Conservation (phyloP, 2,329 filamentous ascomycete species). For the Xylariaceae sp. region DNA sequence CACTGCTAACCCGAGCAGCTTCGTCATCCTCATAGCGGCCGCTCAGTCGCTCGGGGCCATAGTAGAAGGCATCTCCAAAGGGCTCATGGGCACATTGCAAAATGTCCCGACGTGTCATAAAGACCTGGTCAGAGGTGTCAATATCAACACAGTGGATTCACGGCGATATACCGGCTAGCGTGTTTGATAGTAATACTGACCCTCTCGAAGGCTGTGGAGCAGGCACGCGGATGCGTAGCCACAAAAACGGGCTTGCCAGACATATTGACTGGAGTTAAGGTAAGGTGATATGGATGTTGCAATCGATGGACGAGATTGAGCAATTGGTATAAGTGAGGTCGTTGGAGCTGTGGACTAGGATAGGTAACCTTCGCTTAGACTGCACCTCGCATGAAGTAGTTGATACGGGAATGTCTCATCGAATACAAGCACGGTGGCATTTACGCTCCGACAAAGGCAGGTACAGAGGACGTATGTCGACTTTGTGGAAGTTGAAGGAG, state of each 20-base stretch:
- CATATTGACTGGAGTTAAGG: slow-evolving; percentile 43
- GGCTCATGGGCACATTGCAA: slow-evolving; percentile 89
- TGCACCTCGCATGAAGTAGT: slow-evolving; percentile 27
- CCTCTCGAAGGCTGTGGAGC: slow-evolving; percentile 95
- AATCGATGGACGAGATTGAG: slow-evolving; percentile 12
- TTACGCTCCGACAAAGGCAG: slow-evolving; percentile 4
- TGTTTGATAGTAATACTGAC: slow-evolving; percentile 45
- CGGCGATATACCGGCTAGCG: slow-evolving; percentile 2
- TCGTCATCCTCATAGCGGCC: slow-evolving; percentile 70
- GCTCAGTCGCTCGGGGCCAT: slow-evolving; percentile 82
- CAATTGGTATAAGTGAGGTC: background rate
- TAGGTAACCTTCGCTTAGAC: too few relatives aligned
- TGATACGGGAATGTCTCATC: slow-evolving; percentile 17
- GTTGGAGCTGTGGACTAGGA: too few relatives aligned
- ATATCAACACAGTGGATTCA: slow-evolving; percentile 1
- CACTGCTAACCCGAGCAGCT: slow-evolving; percentile 51
- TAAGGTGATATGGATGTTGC: slow-evolving; percentile 16
- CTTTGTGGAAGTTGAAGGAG: background rate
- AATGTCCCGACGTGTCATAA: slow-evolving; percentile 86
- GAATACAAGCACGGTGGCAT: slow-evolving; percentile 18
- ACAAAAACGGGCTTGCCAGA: slow-evolving; percentile 82
- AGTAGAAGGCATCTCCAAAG: slow-evolving; percentile 96
- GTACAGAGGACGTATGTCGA: background rate
- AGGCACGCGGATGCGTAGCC: slow-evolving; percentile 89
- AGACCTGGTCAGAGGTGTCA: slow-evolving; percentile 57